A percentile compares a stretch with the other conserved stretches of the same genome.
Conservation (phyloP, 2,329 filamentous ascomycete genomes). For the Venturia effusa region DNA sequence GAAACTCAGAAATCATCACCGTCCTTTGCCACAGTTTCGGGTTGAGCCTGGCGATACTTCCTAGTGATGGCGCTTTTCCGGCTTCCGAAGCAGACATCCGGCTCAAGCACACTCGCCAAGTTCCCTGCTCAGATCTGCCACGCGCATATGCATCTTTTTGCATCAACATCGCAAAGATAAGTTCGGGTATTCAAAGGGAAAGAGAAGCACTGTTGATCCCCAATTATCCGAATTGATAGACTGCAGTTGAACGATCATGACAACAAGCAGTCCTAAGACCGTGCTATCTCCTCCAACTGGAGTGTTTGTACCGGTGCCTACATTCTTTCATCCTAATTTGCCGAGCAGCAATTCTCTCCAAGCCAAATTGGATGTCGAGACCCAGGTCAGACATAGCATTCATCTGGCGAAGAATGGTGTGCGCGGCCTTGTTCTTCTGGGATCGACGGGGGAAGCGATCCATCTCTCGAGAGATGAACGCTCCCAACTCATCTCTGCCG, state of each 20-base stretch:
- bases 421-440: constrained; percentile 50
- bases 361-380: constrained; percentile 42
- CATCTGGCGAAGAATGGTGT: constrained; percentile 51
- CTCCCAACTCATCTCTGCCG: constrained; percentile 38
- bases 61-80: neutral
- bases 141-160: neutral
- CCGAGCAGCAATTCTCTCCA: constrained; percentile 33
- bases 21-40: neutral
- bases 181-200: neutral
- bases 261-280: neutral
- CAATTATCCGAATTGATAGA: neutral
- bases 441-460: constrained; percentile 53
- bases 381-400: constrained; percentile 47
- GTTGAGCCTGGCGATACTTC: neutral
- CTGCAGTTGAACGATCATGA: neutral
- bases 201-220: neutral
- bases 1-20: neutral
- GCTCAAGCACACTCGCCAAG: neutral
- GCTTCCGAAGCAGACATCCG: neutral
- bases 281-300: neutral
- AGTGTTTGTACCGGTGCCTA: constrained; percentile 35
- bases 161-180: neutral
- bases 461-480: constrained; percentile 50
- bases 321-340: constrained; percentile 47
- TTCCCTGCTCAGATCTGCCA: neutral